Base-by-base conservation (phyloP, 768 basidiomycete species). In the Collybia sordida region DNA sequence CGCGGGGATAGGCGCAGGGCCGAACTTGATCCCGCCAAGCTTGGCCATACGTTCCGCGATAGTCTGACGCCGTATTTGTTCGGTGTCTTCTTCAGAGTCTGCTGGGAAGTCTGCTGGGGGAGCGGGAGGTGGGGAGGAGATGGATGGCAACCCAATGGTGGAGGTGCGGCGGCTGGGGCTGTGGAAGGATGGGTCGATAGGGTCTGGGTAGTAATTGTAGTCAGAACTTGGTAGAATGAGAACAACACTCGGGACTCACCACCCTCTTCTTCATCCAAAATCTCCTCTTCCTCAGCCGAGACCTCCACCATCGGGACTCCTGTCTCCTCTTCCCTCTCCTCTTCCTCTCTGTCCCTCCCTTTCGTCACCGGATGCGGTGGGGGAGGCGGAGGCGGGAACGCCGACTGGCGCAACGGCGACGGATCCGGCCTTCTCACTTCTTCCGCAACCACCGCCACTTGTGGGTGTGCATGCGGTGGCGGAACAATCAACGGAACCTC, bases 41-140 rank as follows among this genome's bases (percentile, higher is more conserved):
- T 85, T 91, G 1, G 93, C 93, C 93, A 97, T 95, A n/a, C 94
- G 80, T 50, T 96, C 93, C 1, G 93, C 92, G 31, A 97, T 90
- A 1, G 88, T 88, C 24, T 75, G 77, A 19, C 85, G 79, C 42
- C 85, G 75, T 2, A 66, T 68, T 49, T 80, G 80, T 1, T 71
- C 71, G 44, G 79, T 75, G 50, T 74, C 73, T 24, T 62, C 63
- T 8, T 60, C 62, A 6, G 60, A 39, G 28, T 52, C 61, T 17
- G 47, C 34, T 24, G 47, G 37, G 12, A 52, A 45, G 37, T 52
- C 56, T 47, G 53, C 4, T 36, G 18, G 38, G 3, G 50, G 21
- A 47, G 59, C 11, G 15, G 45, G 41, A 11, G 59, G 48, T 1
- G 55, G 50, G 15, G 59, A 46, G 45, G 47, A 42, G 4, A 51